Evolutionary conservation across 2,329 filamentous ascomycete species (phyloP), one percentile per base, ranked within the genome.

Genomic region (Fusarium hainanense): DNA sequence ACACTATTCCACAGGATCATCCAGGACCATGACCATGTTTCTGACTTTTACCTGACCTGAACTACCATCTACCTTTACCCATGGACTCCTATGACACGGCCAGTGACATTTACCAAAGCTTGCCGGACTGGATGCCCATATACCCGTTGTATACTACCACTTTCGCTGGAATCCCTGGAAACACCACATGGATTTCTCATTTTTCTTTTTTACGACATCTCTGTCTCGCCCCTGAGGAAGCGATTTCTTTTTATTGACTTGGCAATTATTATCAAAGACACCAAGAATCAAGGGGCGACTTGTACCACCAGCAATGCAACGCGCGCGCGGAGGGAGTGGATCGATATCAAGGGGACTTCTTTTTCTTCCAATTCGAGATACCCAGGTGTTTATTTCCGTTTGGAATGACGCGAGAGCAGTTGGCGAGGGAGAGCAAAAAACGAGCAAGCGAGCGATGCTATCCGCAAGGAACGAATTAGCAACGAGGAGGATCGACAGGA

Each of bases 361-460:
- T 66, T 64, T 75, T 78, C 74, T 78, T 74, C 75, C 75, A 75
- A 78, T 73, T 78, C 72, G 74, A 79, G 78, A 80, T 80, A 80
- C 78, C 78, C 78, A 71, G 51, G 51, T 68, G 73, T 70, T 75
- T 74, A 69, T 75, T 75, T 48, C 73, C 73, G 61, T 74, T 74
- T 63, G 71, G 71, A 74, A 68, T 59, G 71, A 70, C 69, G 71
- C 73, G 73, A 73, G 73, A 73, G 73, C 73, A 70, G 69, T 75
- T 73, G 70, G 69, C 68, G 66, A 70, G 64, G 60, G 56, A 65
- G 58, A 61, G 58, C 58, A 50, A 51, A 30, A 57, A 57, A 41
- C 51, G 68, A 70, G 49, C 58, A 32, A 73, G 58, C 49, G 37
- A 71, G 47, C 48, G 37, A 20, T 41, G 49, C 49, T 52, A 21